These are phyloP conservation scores for Microcos paniculata DNA, from an alignment of 345 rosid species.

Conservation along the genomic window DNA sequence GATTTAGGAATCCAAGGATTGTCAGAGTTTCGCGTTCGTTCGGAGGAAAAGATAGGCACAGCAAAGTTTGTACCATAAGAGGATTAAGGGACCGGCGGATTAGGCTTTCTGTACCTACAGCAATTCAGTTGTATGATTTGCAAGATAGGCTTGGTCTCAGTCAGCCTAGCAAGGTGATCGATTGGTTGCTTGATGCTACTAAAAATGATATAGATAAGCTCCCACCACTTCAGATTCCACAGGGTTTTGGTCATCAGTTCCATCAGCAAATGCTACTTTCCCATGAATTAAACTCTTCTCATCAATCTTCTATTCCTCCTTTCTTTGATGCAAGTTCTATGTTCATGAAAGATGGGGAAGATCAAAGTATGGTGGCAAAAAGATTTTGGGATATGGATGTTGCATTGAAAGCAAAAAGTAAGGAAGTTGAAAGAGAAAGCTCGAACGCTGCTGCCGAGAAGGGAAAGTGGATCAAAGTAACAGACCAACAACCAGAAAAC, in stretches of 20 bases:
- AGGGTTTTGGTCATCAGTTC: constrained; percentile 68
- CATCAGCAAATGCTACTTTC: constrained; percentile 49
- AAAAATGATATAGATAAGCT: constrained; percentile 80
- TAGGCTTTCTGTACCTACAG: constrained; percentile 92
- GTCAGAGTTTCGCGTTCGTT: constrained; percentile 82
- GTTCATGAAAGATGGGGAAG: constrained; percentile 18
- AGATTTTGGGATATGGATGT: constrained; percentile 45
- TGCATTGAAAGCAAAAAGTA: constrained; percentile 40
- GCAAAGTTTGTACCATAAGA: constrained; percentile 91
- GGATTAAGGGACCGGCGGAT: constrained; percentile 88
- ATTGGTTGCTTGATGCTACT: constrained; percentile 83
- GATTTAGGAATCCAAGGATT: constrained; percentile 86
- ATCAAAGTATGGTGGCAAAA: constrained; percentile 7
- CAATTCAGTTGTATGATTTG: constrained; percentile 86
- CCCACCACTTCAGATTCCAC: constrained; percentile 84
- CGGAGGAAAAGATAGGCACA: constrained; percentile 97
- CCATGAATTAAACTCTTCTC: constrained; percentile 19
- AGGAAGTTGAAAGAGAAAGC: constrained; percentile 33
- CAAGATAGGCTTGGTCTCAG: constrained; percentile 80
- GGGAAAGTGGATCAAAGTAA: constrained; percentile 63
- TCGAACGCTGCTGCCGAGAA: constrained; percentile 31
- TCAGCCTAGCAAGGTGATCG: constrained; percentile 94
- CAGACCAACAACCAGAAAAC: constrained; percentile 28
- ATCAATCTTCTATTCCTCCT: constrained; percentile 28
- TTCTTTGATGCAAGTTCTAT: constrained; percentile 34